These are phyloP conservation scores for Tolypocladium amazonense DNA, from an alignment of 2,329 filamentous ascomycete genomes.

Conservation along the genomic window DNA sequence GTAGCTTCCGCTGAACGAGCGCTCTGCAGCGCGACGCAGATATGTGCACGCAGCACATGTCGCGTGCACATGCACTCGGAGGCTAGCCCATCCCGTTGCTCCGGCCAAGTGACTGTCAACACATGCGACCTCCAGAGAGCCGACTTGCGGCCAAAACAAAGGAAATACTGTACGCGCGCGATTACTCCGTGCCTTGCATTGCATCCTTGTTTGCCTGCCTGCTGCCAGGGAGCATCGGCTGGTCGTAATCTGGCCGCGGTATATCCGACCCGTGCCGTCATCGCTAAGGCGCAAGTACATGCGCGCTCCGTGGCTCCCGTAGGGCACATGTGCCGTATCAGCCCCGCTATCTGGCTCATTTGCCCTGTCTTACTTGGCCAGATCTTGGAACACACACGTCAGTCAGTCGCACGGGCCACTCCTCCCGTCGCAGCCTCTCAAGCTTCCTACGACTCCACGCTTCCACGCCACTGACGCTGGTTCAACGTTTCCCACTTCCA, in stretches of 20 bases:
- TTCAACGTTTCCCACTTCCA: conserved; percentile 13
- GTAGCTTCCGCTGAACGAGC: not conserved
- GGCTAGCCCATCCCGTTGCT: not conserved
- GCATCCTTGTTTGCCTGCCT: not conserved
- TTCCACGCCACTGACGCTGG: conserved; percentile 20
- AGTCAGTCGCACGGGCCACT: conserved; percentile 7
- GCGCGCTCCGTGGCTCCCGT: not conserved
- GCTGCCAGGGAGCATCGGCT: not conserved
- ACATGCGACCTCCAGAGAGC: not conserved
- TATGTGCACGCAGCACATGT: too few species aligned
- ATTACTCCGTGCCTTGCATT: not conserved
- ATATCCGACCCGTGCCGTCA: not conserved
- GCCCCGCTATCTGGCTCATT: not conserved
- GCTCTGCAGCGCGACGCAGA: not conserved
- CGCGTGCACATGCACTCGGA: too few species aligned
- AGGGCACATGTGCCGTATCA: not conserved
- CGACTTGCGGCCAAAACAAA: not conserved
- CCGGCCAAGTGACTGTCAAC: not conserved
- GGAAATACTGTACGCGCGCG: not conserved
- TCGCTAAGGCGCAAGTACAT: not conserved
- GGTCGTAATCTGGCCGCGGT: not conserved
- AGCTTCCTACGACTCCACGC: conserved; percentile 8
- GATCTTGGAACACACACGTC: conserved; percentile 5
- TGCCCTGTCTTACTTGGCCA: not conserved
- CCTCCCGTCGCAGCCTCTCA: conserved; percentile 1